Evolutionary conservation across 2,329 filamentous ascomycete species (phyloP), one percentile per base, ranked within the genome.

Genomic region (Apiospora arundinis): DNA sequence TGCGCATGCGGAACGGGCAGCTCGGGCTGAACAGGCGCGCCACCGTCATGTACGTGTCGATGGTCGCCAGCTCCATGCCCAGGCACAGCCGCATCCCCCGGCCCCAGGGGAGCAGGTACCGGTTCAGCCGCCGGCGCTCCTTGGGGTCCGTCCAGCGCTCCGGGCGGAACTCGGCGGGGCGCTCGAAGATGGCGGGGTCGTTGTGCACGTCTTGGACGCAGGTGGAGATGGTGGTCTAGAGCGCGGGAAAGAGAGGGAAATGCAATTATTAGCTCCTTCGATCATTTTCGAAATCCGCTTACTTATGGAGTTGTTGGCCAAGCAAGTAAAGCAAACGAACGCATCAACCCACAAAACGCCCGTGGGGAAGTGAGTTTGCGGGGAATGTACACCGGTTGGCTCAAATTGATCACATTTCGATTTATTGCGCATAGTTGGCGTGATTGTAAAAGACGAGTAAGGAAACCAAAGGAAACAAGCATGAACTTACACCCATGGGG

Each of bases 1-100:
- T 21, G 14, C 37, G 44, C 75, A 76, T 72, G 2, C 72, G 66
- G 68, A 76, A 76, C 0, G 73, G 74, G 6, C 73, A 65, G 25
- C 37, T 28, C 1, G 75, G 74, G 21, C 76, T 74, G 69, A 76
- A 76, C 6, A 76, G 70, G 12, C 75, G 74, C 60, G 75, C 70
- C 12, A 77, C 74, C n/a, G 74, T 74, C 9, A 76, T 70, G 65
- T 74, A 76, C 37, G 68, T 52, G 56, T 77, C 76, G 65, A 75
- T 73, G n/a, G 72, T 76, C 2, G 76, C 76, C 37, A 77, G 76
- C 68, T 76, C 76, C 69, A 72, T 72, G 32, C 74, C 76, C 0
- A 77, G 72, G 23, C 75, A 76, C 21, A 76, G 73, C 44, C 75
- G 68, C 12, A 72, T 70, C 0, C 75, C 75, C 16, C 74, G 75